Evolutionary conservation across 441 rosid species (phyloP), one percentile per base, ranked within the genome.

Genomic region (Jatropha podagrica): DNA sequence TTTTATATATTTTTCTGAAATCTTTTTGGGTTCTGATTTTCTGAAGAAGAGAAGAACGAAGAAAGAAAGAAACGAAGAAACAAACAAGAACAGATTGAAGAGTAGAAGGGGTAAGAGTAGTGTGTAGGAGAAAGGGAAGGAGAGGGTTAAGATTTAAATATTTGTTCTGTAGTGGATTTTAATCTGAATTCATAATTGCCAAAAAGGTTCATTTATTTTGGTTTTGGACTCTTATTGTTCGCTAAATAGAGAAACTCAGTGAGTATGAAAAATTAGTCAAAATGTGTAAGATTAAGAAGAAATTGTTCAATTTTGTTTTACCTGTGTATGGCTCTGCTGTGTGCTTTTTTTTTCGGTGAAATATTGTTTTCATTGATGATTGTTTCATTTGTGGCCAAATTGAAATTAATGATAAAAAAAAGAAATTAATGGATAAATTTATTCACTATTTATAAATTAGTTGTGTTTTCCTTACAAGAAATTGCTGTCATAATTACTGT

Each of bases 181-280:
- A 38, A 65, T 56, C 40, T 14, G 37, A 37, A 3, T 77, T 80
- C 63, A 79, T 84, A 58, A 80, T 80, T 72, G 72, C 77, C 32
- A 42, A 54, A 64, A 68, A 83, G 69, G 64, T 73, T 77, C 83
- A 77, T 86, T 79, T 81, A 82, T 78, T 84, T 77, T 77, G 10
- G 38, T 75, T 84, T 87, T 83, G 88, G 90, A 85, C 55, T 61
- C 69, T 82, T 80, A 72, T 78, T 81, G 85, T 86, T 88, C 77
- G 54, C 56, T 70, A 37, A 69, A 59, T 63, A 5, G 32, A n/a
- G 20, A 63, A 61, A 17, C 15, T 17, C 9, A 32, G 10, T 5
- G 4, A 62, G 7, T 37, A 18, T 13, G 0, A 62, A 37, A 62
- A 12, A 20, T 6, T 40, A 23, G 52, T 55, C 12, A 55, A 70